Evolutionary conservation across 2,329 filamentous ascomycete genomes (phyloP), one percentile per base, ranked within the genome.

Genomic region (Pseudogymnoascus sp.): DNA sequence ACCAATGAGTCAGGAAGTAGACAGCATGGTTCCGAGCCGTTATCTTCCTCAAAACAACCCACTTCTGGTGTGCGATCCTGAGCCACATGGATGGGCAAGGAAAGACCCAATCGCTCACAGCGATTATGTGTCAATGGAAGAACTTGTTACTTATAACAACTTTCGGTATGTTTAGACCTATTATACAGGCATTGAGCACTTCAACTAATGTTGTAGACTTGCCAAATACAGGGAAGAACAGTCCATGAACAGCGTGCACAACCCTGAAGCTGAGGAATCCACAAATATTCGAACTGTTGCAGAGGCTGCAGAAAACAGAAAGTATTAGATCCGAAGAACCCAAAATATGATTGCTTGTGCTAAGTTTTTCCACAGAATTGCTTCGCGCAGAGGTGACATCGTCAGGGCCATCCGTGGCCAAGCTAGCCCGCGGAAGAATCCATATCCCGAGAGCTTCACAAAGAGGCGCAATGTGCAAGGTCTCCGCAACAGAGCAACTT

Each of bases 111-210:
- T 26, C 14, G 14, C 59, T 7, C 34, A 61, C 21, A 26, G 39
- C 34, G 59, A 61, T 40, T 61, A 61, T 11, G 59, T 61, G 11
- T 61, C 59, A 40, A 40, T 61, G 36, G 39, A 61, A 26, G 59
- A 61, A 26, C 26, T 61, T 26, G 26, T 61, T 42, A 40, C 59
- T 29, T 42, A 61, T 16, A 61, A 61, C 59, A 61, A 61, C 7
- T 61, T 61, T 26, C 34, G 59, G 59, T 61, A 61, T 34, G 51
- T 34, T 34, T 57, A 8, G n/a, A 11, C 10, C 29, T 34, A 21
- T 18, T 5, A 34, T 18, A 34, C 7, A 36, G 16, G 8, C 29
- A 34, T 18, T 16, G 18, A 31, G 14, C 16, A n/a, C 12, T 36
- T n/a, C n/a, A 34, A 34, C 51, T 36, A 18, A 57, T 21, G 29